Conservation (phyloP, 2,329 filamentous ascomycete species). For the Penicillium expansum region DNA sequence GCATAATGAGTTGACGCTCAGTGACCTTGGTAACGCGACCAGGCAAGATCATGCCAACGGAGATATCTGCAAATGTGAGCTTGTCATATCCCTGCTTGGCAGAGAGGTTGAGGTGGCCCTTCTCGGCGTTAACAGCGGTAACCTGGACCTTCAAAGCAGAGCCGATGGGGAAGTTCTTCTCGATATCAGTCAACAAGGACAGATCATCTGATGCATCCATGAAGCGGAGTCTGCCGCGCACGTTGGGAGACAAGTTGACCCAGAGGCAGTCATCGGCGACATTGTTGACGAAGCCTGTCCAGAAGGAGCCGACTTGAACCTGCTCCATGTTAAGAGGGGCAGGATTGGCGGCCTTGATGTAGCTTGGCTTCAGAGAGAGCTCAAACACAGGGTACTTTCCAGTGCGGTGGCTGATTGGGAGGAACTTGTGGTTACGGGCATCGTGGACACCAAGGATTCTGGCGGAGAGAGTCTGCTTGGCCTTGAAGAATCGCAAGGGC, state of each 20-base stretch:
- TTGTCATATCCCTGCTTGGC: slow-evolving; percentile 63
- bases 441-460: slow-evolving; percentile 85
- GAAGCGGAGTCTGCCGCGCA: slow-evolving; percentile 77
- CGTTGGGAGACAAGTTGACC: slow-evolving; percentile 84
- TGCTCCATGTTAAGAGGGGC: slow-evolving; percentile 68
- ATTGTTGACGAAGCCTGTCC: slow-evolving; percentile 90
- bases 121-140: slow-evolving; percentile 67
- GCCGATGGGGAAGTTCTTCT: slow-evolving; percentile 82
- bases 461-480: slow-evolving; percentile 68
- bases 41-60: slow-evolving; percentile 75
- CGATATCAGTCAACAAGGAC: slow-evolving; percentile 71
- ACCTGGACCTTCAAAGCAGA: slow-evolving; percentile 81
- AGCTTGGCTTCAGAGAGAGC: slow-evolving; percentile 73
- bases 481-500: slow-evolving; percentile 71
- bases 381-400: slow-evolving; percentile 79
- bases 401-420: slow-evolving; percentile 83
- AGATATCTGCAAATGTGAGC: slow-evolving; percentile 68
- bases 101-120: slow-evolving; percentile 79
- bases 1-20: slow-evolving; percentile 79
- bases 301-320: slow-evolving; percentile 67
- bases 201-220: slow-evolving; percentile 87
- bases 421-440: slow-evolving; percentile 82
- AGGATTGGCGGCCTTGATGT: slow-evolving; percentile 52
- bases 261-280: slow-evolving; percentile 75
- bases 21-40: slow-evolving; percentile 81